These are phyloP conservation scores for Ilex aquifolium DNA, from an alignment of 257 asterid species.

Conservation along the genomic window DNA sequence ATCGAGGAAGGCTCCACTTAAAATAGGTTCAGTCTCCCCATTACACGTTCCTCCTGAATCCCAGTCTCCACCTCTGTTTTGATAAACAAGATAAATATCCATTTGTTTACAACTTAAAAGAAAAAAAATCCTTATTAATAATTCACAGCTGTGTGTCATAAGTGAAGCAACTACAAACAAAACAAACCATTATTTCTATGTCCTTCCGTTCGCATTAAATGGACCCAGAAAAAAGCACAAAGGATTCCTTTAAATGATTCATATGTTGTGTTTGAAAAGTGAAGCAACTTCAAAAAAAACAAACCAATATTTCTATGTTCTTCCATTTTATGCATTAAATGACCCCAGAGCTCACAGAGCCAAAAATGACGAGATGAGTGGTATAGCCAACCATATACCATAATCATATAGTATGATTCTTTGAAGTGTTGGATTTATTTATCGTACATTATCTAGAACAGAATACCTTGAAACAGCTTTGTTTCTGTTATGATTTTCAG, in stretches of 20 bases:
- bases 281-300: neutral
- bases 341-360: neutral
- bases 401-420: neutral
- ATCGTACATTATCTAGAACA: too few relatives aligned
- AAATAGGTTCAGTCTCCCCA: conserved; percentile 73
- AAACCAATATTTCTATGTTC: neutral
- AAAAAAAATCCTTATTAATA: too few relatives aligned
- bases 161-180: too few relatives aligned
- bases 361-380: neutral
- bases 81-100: conserved; percentile 1
- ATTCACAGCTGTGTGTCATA: too few relatives aligned
- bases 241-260: neutral
- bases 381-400: neutral
- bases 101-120: neutral
- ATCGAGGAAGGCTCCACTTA: conserved; percentile 54
- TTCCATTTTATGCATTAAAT: neutral
- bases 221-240: too few relatives aligned
- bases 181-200: too few relatives aligned
- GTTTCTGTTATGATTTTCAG: too few relatives aligned
- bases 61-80: conserved; percentile 96
- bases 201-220: too few relatives aligned
- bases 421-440: too few relatives aligned
- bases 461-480: too few relatives aligned
- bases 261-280: neutral
- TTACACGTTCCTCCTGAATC: conserved; percentile 95